Percentiles rank a stretch among this genome's conserved stretches.
phyloP scores from a whole-genome alignment of 441 rosid genomes.

The Rhodomyrtus psidioides region DNA sequence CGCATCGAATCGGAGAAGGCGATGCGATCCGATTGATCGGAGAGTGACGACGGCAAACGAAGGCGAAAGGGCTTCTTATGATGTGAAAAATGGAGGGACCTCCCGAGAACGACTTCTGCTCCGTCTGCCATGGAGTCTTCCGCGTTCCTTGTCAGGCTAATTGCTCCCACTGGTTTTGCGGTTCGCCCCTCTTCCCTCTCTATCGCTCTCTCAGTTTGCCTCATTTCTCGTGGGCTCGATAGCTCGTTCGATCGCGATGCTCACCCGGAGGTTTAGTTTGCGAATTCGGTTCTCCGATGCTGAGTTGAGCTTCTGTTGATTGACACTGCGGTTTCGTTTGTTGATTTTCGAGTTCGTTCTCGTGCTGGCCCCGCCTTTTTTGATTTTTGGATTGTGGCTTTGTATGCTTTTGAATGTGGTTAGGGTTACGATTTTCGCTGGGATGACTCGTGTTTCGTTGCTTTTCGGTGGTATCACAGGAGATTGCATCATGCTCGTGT shows the following conservation, averaged over 20 bases:
- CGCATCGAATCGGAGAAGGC: neutral
- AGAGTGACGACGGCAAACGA: neutral
- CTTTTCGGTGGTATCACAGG: conserved; percentile 28
- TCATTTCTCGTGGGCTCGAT: neutral
- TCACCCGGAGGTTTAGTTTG: neutral
- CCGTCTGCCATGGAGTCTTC: conserved; percentile 68
- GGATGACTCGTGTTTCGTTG: neutral
- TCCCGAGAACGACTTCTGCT: conserved; percentile 55
- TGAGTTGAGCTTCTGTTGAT: neutral
- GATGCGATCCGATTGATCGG: neutral
- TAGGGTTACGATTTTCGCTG: neutral
- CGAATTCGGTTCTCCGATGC: neutral
- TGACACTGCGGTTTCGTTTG: neutral
- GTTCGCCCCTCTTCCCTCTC: conserved; percentile 19
- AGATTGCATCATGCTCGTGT: conserved; percentile 76
- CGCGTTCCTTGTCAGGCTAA: conserved; percentile 79
- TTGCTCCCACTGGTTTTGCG: conserved; percentile 98
- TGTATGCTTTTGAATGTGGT: neutral
- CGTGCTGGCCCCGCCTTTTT: neutral
- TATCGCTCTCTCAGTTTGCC: neutral
- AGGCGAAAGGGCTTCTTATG: neutral
- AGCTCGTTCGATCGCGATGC: neutral
- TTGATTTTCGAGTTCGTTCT: no score
- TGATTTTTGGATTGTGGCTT: neutral
- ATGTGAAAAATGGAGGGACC: conserved; percentile 54